Percentiles rank a stretch among this genome's conserved stretches.
phyloP scores from a whole-genome alignment of 2,329 filamentous ascomycete genomes.

The Nothophoma quercina region DNA sequence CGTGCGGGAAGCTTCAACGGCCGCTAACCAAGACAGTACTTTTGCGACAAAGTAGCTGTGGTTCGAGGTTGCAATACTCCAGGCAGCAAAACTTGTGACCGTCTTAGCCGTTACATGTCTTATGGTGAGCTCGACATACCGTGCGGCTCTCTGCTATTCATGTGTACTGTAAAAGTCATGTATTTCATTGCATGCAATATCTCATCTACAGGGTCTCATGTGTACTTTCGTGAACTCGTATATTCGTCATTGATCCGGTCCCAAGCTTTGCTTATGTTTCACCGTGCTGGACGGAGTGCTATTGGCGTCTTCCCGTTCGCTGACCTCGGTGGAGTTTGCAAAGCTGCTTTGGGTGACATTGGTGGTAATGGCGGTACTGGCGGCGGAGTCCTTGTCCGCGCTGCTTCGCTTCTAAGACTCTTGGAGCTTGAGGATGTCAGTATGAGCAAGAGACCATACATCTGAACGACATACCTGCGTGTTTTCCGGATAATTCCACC shows the following conservation, averaged over 20 bases:
- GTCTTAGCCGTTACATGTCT: no score
- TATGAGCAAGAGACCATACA: not conserved
- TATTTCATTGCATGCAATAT: not conserved
- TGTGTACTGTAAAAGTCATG: no score
- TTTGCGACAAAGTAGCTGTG: conserved; percentile 28
- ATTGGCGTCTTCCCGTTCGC: conserved; percentile 25
- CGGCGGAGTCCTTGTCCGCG: conserved; percentile 19
- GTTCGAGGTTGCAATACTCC: no score
- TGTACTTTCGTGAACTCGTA: not conserved
- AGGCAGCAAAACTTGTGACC: no score
- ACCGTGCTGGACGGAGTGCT: conserved; percentile 2
- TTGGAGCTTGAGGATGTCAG: conserved; percentile 36
- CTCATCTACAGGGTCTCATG: not conserved
- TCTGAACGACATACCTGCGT: conserved; percentile 32
- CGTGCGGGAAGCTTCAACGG: conserved; percentile 18
- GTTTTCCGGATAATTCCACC: conserved; percentile 37
- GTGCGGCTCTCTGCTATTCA: not conserved
- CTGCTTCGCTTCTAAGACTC: conserved; percentile 32
- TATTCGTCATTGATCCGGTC: not conserved
- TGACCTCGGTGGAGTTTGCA: conserved; percentile 19
- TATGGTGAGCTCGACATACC: no score
- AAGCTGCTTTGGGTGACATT: conserved; percentile 26
- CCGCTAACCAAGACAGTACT: conserved; percentile 30
- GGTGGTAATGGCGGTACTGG: conserved; percentile 35
- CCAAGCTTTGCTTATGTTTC: not conserved